Percentiles rank a stretch among this genome's conserved stretches.
Conservation (phyloP, 768 basidiomycete genomes). For the Xerocomus potaroensis region DNA sequence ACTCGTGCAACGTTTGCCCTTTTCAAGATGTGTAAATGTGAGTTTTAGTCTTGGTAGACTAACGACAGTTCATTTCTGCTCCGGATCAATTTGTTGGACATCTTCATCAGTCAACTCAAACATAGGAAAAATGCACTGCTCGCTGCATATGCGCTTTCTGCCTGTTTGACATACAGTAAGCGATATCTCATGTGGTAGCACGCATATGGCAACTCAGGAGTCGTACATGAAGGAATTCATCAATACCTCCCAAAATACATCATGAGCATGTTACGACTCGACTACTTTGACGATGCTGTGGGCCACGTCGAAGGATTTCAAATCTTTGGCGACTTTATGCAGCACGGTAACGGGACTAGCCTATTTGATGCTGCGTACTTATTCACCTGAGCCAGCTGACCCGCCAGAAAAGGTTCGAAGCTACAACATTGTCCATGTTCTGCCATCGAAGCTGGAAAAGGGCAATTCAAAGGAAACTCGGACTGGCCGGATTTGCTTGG, state of each 20-base stretch:
- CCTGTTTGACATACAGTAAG: constrained; percentile 16
- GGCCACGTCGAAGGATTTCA: constrained; percentile 6
- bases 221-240: constrained; percentile 10
- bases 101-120: constrained; percentile 14
- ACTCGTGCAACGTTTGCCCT: too few species aligned
- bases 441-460: constrained; percentile 10
- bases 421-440: constrained; percentile 12
- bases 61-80: too few species aligned
- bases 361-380: not conserved
- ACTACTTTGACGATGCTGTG: constrained; percentile 24
- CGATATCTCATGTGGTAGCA: not conserved
- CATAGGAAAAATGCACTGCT: constrained; percentile 10
- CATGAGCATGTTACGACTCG: constrained; percentile 14
- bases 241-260: constrained; percentile 9
- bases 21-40: too few species aligned
- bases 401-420: constrained; percentile 8
- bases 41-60: too few species aligned
- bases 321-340: not conserved
- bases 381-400: constrained; percentile 3
- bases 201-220: not conserved
- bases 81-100: not conserved
- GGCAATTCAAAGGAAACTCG: constrained; percentile 12
- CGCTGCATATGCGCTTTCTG: constrained; percentile 16
- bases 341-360: not conserved
- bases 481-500: constrained; percentile 19